These are phyloP conservation scores for Artemisia annua DNA, from an alignment of 129 eudicot genomes.

Conservation along the genomic window DNA sequence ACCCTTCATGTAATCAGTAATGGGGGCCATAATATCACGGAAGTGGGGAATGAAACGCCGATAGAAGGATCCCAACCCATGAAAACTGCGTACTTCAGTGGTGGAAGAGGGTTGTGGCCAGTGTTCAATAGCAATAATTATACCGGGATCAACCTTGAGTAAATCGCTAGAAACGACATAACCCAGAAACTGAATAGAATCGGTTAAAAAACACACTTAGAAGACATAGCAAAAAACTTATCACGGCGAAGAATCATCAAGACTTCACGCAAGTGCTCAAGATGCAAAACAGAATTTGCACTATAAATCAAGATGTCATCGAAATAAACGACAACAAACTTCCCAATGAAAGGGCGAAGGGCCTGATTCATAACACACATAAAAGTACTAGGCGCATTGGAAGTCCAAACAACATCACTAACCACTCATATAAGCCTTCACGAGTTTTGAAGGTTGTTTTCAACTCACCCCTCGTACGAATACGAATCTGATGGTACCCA, in stretches of 20 bases:
- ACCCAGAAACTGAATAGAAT: neutral
- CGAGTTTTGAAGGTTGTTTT: constrained; percentile 3
- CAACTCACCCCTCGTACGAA: neutral
- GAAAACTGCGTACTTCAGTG: neutral
- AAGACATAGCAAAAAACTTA: neutral
- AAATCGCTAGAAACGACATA: constrained; percentile 5
- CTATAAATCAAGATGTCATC: constrained; percentile 10
- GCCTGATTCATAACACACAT: no score
- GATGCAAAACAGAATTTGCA: neutral
- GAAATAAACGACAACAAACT: neutral
- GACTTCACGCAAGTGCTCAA: neutral
- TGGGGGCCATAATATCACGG: neutral
- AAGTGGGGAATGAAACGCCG: neutral
- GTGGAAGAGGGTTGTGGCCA: neutral
- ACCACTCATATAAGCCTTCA: constrained; percentile 13
- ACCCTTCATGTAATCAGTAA: neutral
- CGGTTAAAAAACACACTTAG: neutral
- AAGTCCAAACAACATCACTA: neutral
- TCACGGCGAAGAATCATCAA: neutral
- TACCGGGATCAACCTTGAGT: neutral
- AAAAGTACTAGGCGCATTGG: no score
- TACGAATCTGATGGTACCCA: no score
- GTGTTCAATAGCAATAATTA: neutral
- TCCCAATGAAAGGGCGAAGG: no score
- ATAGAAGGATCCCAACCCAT: neutral